Evolutionary conservation across 192 early-diverging fungal genomes (phyloP), one percentile per base, ranked within the genome.

Genomic region (Coemansia sp.): DNA sequence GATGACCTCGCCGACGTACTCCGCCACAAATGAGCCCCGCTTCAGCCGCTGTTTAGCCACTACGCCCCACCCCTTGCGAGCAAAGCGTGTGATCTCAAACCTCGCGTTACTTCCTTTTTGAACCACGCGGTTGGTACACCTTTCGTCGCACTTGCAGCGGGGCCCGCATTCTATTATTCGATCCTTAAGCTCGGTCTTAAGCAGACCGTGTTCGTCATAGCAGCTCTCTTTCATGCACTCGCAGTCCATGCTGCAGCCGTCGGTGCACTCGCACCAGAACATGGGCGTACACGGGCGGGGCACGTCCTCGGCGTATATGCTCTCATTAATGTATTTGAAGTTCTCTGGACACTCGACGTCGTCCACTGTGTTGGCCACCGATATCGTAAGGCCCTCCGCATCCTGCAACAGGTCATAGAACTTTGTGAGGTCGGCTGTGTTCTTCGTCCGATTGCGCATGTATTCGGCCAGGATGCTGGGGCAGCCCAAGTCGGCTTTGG

Each of bases 1-100:
- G 27, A 99, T 90, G 10, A 99, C 90, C 76, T 99, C 98, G 41
- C 98, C 98, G 46, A 94, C 88, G 72, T 99, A 99, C 74, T 99
- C 98, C 64, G 94, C 93, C 33, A 99, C 88, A 83, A 99, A 98
- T 14, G 88, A 78, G 59, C 92, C 91, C 50, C 53, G 70, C 34
- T 19, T 3, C 9, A 75, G 40, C 17, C 17, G 10, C 14, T 60
- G 64, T 42, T 71, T 66, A 9, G 76, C 60, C 14, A 78, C 70
- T 14, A 79, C 84, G 51, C 84, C 84, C 79, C 79, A 85, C 62
- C 84, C 84, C 60, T 82, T 82, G 57, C 45, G 48, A 17, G 36
- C 57, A 37, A 72, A 73, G 27, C 77, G 72, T 44, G 72, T 78
- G 51, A 85, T 76, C 61, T 81, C 74, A 45, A 82, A 68, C 54